These are phyloP conservation scores for Ruellia speciosa DNA, from an alignment of 305 asterid genomes.

Conservation along the genomic window DNA sequence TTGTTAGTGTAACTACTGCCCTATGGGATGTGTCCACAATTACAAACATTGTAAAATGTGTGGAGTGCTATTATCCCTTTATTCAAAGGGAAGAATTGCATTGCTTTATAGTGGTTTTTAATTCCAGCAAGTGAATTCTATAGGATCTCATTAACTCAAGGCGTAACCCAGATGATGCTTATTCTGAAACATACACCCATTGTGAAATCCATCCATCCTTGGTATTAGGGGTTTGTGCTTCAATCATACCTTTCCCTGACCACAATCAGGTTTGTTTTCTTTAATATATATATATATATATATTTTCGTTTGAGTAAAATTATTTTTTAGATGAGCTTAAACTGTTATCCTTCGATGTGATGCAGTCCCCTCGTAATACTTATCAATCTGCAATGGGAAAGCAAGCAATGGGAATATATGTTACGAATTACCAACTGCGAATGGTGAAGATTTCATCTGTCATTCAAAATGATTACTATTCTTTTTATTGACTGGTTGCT, in stretches of 20 bases:
- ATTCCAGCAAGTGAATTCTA: neutral
- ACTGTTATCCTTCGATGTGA: conserved; percentile 23
- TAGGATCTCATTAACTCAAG: conserved; percentile 82
- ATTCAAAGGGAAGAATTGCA: too few relatives aligned
- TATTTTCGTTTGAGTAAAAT: too few relatives aligned
- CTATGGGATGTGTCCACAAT: too few relatives aligned
- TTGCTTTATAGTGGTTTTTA: too few relatives aligned
- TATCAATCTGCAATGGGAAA: conserved; percentile 99
- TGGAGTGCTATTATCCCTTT: too few relatives aligned
- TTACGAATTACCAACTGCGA: conserved; percentile 91
- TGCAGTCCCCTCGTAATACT: conserved; percentile 96
- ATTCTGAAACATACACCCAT: conserved; percentile 84
- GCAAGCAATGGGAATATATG: conserved; percentile 99
- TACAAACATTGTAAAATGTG: too few relatives aligned
- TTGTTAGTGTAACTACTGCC: too few relatives aligned
- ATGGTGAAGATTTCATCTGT: conserved; percentile 59
- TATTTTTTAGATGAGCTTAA: conserved; percentile 1
- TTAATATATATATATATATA: too few relatives aligned
- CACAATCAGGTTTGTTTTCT: conserved; percentile 70
- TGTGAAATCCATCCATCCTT: conserved; percentile 97
- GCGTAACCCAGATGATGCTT: conserved; percentile 69
- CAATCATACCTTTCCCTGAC: conserved; percentile 97
- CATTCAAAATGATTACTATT: too few relatives aligned
- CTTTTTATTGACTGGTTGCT: too few relatives aligned
- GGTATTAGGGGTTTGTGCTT: conserved; percentile 95